Base-by-base conservation (phyloP, 352 stramenopile species). In the Peronospora destructor region DNA sequence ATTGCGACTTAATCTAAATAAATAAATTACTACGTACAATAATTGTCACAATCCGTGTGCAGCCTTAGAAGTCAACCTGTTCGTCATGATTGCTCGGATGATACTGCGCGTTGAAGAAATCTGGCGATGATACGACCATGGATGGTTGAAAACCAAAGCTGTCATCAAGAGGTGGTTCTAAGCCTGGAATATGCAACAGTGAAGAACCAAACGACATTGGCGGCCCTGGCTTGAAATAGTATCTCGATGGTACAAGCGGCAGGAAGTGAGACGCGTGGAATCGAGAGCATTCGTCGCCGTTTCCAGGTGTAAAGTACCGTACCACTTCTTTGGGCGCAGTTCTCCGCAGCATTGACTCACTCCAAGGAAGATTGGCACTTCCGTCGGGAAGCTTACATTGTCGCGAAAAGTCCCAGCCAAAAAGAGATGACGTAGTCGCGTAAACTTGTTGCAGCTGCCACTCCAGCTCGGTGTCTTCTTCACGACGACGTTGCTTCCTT, bases 401-500 rank as follows among this genome's bases (percentile, higher is more conserved):
- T 14, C 56, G 53, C 6, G 57, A 56, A 45, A 89, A 87, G 49
- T 92, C 78, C 78, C 78, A 92, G 19, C 81, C 81, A 40, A 86
- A 78, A n/a, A 85, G 53, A 25, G 61, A 71, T 10, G 81, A 75
- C 16, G 72, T 83, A 1, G 73, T 75, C n/a, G 73, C 64, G 41
- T 92, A 92, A 10, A 90, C 76, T 35, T 86, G 64, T 53, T 86
- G 64, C 23, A 92, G 46, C 16, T 90, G 76, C 74, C 63, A 82
- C 44, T 80, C 62, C 4, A 90, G 61, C 35, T 82, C 61, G 4
- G 65, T 50, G 38, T 78, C 56, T 38, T 88, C 71, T 56, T 85
- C 60, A 29, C 68, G 49, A 23, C 61, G 64, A 13, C 69, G 64
- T 19, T 67, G 59, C 37, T 72, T 75, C 39, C 51, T 52, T 39